Conservation (phyloP, 352 stramenopile species). For the Pilasporangium apinafurcum region DNA sequence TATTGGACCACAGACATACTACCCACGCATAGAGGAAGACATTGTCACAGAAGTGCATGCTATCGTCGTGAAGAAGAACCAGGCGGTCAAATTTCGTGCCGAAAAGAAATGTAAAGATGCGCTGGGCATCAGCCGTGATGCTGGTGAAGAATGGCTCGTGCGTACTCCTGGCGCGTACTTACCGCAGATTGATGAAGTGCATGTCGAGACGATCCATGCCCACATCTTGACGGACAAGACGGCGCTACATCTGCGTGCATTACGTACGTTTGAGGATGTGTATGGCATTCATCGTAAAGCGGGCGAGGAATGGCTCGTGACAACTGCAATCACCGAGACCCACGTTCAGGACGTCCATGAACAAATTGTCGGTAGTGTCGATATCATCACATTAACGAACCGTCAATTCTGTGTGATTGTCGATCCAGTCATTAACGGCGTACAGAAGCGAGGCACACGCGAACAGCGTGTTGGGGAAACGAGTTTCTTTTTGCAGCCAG, state of each 20-base stretch:
- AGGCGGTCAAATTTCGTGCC: slow-evolving; percentile 72
- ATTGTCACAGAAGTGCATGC: slow-evolving; percentile 42
- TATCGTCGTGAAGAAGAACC: slow-evolving; percentile 75
- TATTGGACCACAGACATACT: slow-evolving; percentile 63
- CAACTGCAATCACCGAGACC: slow-evolving; percentile 57
- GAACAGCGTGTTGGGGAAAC: slow-evolving; percentile 67
- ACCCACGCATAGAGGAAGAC: slow-evolving; percentile 69
- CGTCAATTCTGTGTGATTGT: slow-evolving; percentile 80
- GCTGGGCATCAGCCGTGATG: slow-evolving; percentile 48
- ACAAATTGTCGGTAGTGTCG: slow-evolving; percentile 51
- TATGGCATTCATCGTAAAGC: slow-evolving; percentile 65
- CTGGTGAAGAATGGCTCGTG: slow-evolving; percentile 78
- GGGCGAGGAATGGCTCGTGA: slow-evolving; percentile 78
- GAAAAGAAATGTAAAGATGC: slow-evolving; percentile 78
- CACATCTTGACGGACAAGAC: slow-evolving; percentile 62
- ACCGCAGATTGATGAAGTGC: slow-evolving; percentile 68
- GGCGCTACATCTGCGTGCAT: slow-evolving; percentile 53
- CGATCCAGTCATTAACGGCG: slow-evolving; percentile 55
- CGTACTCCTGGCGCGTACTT: slow-evolving; percentile 64
- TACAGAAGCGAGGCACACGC: slow-evolving; percentile 64
- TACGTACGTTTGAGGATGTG: slow-evolving; percentile 71
- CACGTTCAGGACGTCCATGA: slow-evolving; percentile 79
- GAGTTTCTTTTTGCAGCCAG: slow-evolving; percentile 68
- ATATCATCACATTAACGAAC: slow-evolving; percentile 66
- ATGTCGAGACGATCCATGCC: slow-evolving; percentile 49